Evolutionary conservation across 2,329 filamentous ascomycete genomes (phyloP).

Genomic region (Ophiostoma piceae): DNA sequence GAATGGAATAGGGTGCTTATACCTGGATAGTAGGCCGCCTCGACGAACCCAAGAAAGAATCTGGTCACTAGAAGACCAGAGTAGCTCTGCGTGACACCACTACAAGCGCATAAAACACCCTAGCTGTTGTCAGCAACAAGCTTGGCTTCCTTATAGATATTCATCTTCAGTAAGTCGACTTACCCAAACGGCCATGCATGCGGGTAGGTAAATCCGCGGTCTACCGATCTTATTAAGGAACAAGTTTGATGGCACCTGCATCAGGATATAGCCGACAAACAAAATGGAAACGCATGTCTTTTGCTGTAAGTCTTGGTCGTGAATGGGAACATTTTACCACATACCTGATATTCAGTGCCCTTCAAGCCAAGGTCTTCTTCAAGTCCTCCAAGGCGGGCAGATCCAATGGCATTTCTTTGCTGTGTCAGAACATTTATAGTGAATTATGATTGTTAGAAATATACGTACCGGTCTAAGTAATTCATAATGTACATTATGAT

Average conservation of each 20-base stretch:
- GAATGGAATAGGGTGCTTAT: not conserved
- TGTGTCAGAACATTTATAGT: not conserved
- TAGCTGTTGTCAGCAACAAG: not conserved
- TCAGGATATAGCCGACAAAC: not conserved
- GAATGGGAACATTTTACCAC: not conserved
- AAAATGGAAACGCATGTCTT: not conserved
- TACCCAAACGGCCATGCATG: constrained; percentile 34
- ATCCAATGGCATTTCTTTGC: constrained; percentile 6
- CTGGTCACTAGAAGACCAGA: not conserved
- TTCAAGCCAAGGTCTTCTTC: not conserved
- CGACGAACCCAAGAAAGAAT: not conserved
- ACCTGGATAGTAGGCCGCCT: constrained; percentile 1
- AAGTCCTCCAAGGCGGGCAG: not conserved
- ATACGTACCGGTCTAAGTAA: not conserved
- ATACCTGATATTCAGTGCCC: constrained; percentile 3
- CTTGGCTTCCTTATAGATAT: not conserved
- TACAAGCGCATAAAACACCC: not conserved
- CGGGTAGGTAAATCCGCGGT: constrained; percentile 34
- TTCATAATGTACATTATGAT: constrained; percentile 4
- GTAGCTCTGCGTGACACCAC: not conserved
- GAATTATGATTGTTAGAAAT: not conserved
- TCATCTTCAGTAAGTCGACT: not conserved
- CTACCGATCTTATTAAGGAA: constrained; percentile 30
- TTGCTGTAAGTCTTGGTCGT: not conserved
- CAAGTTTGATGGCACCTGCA: constrained; percentile 29